phyloP scores from a whole-genome alignment of 2,329 filamentous ascomycete genomes.

The Aspergillus fructus region DNA sequence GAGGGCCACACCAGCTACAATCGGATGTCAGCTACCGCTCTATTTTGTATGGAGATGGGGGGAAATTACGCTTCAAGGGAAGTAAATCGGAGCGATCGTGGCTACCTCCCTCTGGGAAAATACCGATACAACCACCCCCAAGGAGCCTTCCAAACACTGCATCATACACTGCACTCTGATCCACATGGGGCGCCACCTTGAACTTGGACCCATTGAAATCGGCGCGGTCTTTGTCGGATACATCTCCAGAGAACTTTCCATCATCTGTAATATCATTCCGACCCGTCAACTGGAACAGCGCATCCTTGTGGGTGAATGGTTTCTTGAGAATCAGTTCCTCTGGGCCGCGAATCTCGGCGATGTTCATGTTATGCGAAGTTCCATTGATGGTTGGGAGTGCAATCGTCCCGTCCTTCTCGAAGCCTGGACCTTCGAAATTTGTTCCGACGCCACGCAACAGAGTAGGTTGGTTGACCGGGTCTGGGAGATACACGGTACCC shows the following conservation, averaged over 20 bases:
- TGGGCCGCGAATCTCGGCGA: constrained; percentile 74
- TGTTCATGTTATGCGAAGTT: constrained; percentile 76
- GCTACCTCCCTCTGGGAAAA: constrained; percentile 95
- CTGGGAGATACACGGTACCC: constrained; percentile 84
- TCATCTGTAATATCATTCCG: constrained; percentile 69
- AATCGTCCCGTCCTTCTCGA: constrained; percentile 76
- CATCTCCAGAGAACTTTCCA: constrained; percentile 59
- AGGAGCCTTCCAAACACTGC: constrained; percentile 84
- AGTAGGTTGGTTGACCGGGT: constrained; percentile 80
- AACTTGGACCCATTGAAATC: constrained; percentile 77
- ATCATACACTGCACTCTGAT: constrained; percentile 91
- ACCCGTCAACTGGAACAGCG: constrained; percentile 79
- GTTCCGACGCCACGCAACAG: constrained; percentile 77
- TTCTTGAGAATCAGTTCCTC: constrained; percentile 86
- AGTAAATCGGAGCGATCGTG: constrained; percentile 90
- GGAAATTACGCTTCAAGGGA: constrained; percentile 68
- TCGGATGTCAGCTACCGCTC: constrained; percentile 10
- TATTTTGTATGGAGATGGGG: neutral
- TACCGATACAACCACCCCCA: constrained; percentile 84
- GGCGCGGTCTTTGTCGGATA: constrained; percentile 51
- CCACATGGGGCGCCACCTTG: constrained; percentile 87
- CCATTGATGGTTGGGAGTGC: constrained; percentile 84
- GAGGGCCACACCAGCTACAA: constrained; percentile 82
- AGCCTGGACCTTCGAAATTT: constrained; percentile 71
- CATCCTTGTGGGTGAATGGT: constrained; percentile 73